A percentile compares a stretch with the other conserved stretches of the same genome.
These are phyloP conservation scores for Pelagophyceae sp. DNA, from an alignment of 352 stramenopile species.

Conservation along the genomic window DNA sequence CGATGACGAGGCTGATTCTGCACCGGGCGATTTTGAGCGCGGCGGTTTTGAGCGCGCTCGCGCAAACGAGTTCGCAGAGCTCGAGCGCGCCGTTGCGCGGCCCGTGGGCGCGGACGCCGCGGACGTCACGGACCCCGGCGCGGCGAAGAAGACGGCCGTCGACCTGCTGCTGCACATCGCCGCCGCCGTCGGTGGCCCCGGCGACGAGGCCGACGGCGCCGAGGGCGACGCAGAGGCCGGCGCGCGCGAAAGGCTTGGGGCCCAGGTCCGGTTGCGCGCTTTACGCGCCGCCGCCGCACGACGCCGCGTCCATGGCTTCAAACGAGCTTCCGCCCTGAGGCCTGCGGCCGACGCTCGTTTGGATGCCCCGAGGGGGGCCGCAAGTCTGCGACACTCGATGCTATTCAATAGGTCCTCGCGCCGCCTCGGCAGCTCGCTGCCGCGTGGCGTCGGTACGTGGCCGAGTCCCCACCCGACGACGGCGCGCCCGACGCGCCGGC, in stretches of 20 bases:
- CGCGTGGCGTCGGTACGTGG: not conserved
- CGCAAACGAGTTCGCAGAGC: not conserved
- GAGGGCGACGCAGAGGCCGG: not conserved
- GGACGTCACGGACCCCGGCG: not conserved
- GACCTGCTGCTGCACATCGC: constrained; percentile 1
- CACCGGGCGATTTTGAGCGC: too few relatives aligned
- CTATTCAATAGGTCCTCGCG: constrained; percentile 16
- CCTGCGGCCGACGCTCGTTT: too few relatives aligned
- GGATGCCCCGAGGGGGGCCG: too few relatives aligned
- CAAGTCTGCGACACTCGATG: too few relatives aligned
- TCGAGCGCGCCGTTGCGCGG: not conserved
- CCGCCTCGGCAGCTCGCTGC: not conserved
- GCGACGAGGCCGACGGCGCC: not conserved
- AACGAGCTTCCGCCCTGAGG: too few relatives aligned
- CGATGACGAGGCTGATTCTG: too few relatives aligned
- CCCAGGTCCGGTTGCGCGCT: not conserved
- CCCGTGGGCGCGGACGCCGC: not conserved
- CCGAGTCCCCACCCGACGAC: not conserved
- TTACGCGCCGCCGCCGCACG: constrained; percentile 11
- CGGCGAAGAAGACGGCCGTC: not conserved
- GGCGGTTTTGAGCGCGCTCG: too few relatives aligned
- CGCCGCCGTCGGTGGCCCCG: not conserved
- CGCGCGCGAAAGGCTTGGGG: not conserved
- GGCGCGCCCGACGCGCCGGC: not conserved
- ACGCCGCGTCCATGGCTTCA: too few relatives aligned